These are phyloP conservation scores for Fomes fomentarius DNA, from an alignment of 1,284 basidiomycete species.

Conservation along the genomic window DNA sequence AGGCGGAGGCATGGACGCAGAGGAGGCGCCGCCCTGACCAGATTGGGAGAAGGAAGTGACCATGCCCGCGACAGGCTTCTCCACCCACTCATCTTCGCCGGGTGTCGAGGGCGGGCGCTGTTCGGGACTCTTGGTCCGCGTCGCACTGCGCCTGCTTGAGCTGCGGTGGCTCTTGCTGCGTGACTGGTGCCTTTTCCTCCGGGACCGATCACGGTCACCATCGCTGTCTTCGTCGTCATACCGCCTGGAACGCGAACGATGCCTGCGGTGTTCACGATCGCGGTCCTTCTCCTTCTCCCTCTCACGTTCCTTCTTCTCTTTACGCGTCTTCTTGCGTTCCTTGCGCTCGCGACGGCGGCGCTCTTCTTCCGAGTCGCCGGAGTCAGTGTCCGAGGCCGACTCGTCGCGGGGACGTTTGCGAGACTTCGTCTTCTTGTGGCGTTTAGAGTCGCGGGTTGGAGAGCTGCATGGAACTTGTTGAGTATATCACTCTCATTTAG, in stretches of 20 bases:
- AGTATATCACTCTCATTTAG: slow-evolving; percentile 1
- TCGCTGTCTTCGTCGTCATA: slow-evolving; percentile 44
- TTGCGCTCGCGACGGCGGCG: slow-evolving; percentile 58
- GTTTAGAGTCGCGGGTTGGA: slow-evolving; percentile 51
- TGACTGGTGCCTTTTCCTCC: slow-evolving; percentile 29
- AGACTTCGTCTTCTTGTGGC: slow-evolving; percentile 63
- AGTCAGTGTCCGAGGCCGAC: slow-evolving; percentile 52
- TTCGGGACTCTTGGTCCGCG: slow-evolving; percentile 35
- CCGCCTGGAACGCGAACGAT: slow-evolving; percentile 32
- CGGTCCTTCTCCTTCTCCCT: slow-evolving; percentile 41
- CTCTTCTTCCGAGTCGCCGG: slow-evolving; percentile 60
- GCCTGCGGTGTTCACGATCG: slow-evolving; percentile 34
- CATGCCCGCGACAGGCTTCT: slow-evolving; percentile 48
- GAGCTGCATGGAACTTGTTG: slow-evolving; percentile 41
- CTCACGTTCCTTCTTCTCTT: slow-evolving; percentile 47
- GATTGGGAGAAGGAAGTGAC: slow-evolving; percentile 32
- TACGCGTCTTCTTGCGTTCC: slow-evolving; percentile 59
- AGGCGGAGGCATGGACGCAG: slow-evolving; percentile 21
- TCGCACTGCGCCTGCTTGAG: slow-evolving; percentile 25
- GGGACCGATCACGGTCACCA: slow-evolving; percentile 38
- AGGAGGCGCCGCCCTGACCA: slow-evolving; percentile 9
- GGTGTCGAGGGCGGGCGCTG: slow-evolving; percentile 30
- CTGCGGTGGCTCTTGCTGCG: slow-evolving; percentile 26
- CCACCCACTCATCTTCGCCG: slow-evolving; percentile 74
- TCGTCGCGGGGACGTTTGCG: slow-evolving; percentile 58